These are phyloP conservation scores for Sclerotiophoma versabilis DNA, from an alignment of 2,329 filamentous ascomycete genomes.

Conservation along the genomic window DNA sequence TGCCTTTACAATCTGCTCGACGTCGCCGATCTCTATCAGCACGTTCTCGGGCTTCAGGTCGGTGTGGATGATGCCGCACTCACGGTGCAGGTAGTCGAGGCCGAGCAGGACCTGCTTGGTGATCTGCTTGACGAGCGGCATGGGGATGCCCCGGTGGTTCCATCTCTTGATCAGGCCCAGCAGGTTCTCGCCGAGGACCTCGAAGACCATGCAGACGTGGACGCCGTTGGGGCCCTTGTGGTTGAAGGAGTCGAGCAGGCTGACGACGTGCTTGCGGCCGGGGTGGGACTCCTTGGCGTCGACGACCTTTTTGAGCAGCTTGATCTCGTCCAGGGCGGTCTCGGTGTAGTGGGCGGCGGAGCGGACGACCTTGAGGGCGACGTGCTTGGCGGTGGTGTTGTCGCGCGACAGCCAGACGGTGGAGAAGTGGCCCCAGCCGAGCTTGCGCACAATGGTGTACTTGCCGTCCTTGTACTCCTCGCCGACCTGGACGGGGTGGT, in stretches of 20 bases:
- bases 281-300: constrained; percentile 94
- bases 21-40: constrained; percentile 97
- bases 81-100: constrained; percentile 93
- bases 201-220: constrained; percentile 99
- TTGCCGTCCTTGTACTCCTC: constrained; percentile 98
- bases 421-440: constrained; percentile 99
- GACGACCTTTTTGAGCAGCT: constrained; percentile 95
- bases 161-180: constrained; percentile 96
- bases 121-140: constrained; percentile 97
- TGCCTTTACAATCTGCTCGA: constrained; percentile 97
- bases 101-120: constrained; percentile 97
- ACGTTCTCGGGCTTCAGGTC: constrained; percentile 98
- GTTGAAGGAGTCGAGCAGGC: constrained; percentile 94
- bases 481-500: constrained; percentile 92
- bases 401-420: constrained; percentile 88
- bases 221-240: constrained; percentile 96
- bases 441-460: constrained; percentile 94
- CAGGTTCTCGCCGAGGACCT: constrained; percentile 94
- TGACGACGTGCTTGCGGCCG: constrained; percentile 93
- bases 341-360: constrained; percentile 98
- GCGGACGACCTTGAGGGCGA: constrained; percentile 96
- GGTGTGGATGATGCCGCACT: constrained; percentile 98
- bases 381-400: constrained; percentile 88
- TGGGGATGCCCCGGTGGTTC: constrained; percentile 97
- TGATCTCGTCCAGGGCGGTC: constrained; percentile 98